Evolutionary conservation across 108 stramenopile species (phyloP), one percentile per base, ranked within the genome.

Genomic region (Discostella stelligeroides): DNA sequence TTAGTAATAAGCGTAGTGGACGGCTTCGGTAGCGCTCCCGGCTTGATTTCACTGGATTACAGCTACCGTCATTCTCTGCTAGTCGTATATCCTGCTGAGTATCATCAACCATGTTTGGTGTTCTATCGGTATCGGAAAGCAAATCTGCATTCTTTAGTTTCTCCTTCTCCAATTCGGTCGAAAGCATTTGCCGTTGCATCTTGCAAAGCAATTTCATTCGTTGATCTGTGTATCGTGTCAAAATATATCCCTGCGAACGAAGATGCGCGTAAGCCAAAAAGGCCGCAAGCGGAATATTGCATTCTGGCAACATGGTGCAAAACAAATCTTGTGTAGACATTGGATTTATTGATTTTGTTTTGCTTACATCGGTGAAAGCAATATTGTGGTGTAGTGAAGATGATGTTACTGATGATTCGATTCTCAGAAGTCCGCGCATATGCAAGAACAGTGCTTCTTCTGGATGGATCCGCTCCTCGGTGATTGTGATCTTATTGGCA

Each of bases 401-500:
- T n/a, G n/a, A n/a, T n/a, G n/a, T n/a, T n/a, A n/a, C 37, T 18
- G 57, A 39, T 6, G 39, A 50, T 63, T 72, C 69, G 24, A 76
- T 68, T 45, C 73, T 59, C 55, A 92, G 60, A 21, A 92, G 68
- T 41, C 93, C 93, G 48, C 84, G 66, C 64, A 88, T 81, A 40
- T 82, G 79, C 41, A 95, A 64, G 66, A 90, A 92, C 10, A 90
- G 39, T 14, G 85, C 91, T 85, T 95, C 93, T 70, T 95, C 93
- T 14, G 88, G 73, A 68, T 87, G 88, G 28, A 95, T 69, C 48
- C 86, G 78, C 18, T 86, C 80, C 17, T 75, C 68, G 12, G 69
- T 67, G 0, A 76, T 37, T 13, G 54, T 77, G 27, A 18, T 40
- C 41, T 70, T 76, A 42, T 28, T 25, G 23, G 65, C 28, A 2